Evolutionary conservation across 805 yeast species (phyloP).

Genomic region (Candida khao-thaluensis): DNA sequence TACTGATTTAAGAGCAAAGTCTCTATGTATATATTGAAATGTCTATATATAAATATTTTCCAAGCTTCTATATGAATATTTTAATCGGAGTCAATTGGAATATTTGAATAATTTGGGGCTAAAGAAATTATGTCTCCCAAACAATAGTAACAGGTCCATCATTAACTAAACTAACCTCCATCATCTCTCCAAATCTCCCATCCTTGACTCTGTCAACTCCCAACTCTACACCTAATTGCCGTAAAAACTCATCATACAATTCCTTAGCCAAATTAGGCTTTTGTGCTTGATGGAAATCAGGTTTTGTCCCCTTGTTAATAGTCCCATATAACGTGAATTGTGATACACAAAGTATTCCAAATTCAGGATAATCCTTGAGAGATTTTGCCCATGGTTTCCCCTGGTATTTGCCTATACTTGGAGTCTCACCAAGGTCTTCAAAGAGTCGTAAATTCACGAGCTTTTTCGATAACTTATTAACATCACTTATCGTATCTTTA

Average conservation of each 20-base stretch:
- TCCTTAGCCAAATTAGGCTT: conserved; percentile 61
- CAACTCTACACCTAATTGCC: conserved; percentile 46
- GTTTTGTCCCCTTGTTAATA: conserved; percentile 88
- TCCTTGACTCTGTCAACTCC: conserved; percentile 65
- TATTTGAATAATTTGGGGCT: too few species aligned
- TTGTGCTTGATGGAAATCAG: conserved; percentile 91
- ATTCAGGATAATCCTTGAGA: conserved; percentile 59
- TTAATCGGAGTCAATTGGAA: too few species aligned
- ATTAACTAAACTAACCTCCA: conserved; percentile 77
- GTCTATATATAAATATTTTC: too few species aligned
- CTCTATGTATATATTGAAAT: too few species aligned
- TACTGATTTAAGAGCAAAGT: too few species aligned
- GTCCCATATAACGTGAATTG: conserved; percentile 90
- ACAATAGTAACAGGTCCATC: conserved; percentile 93
- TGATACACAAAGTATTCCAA: conserved; percentile 80
- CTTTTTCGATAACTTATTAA: conserved; percentile 65
- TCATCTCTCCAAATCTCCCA: conserved; percentile 95
- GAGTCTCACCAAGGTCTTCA: conserved; percentile 57
- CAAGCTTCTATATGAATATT: too few species aligned
- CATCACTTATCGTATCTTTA: conserved; percentile 75
- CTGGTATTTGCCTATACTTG: conserved; percentile 39
- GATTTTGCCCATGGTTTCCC: conserved; percentile 74
- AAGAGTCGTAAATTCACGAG: conserved; percentile 66
- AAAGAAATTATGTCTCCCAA: conserved; percentile 53
- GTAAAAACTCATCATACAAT: conserved; percentile 55